phyloP scores from a whole-genome alignment of 495 filamentous ascomycete species.

The Neurospora sp. region DNA sequence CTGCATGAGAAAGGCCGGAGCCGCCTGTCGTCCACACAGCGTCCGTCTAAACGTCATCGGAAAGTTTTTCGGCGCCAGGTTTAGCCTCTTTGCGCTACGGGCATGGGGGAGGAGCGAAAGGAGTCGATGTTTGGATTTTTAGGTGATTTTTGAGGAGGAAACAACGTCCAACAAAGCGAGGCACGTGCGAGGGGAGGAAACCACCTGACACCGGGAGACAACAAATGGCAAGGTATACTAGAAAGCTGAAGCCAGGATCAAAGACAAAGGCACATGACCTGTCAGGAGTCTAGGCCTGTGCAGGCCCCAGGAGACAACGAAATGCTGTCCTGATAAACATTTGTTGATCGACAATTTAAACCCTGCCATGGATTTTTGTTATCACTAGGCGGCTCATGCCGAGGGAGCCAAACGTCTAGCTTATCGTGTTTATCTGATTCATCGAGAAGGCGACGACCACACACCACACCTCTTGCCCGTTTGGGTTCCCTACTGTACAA shows the following conservation, averaged over 20 bases:
- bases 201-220: not conserved
- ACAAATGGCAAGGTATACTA: not conserved
- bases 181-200: not conserved
- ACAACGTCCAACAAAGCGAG: not conserved
- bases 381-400: not conserved
- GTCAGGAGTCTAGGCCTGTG: not conserved
- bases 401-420: not conserved
- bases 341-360: not conserved
- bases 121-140: not conserved
- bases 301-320: not conserved
- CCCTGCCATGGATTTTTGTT: not conserved
- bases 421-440: not conserved
- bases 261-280: not conserved
- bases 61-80: not conserved
- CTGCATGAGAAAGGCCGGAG: constrained; percentile 19
- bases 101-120: not conserved
- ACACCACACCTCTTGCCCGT: not conserved
- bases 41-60: not conserved
- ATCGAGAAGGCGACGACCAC: not conserved
- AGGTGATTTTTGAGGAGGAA: not conserved
- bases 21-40: not conserved
- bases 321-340: not conserved
- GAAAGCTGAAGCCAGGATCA: not conserved
- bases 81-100: not conserved
- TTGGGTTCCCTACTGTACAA: not conserved